Conservation (phyloP, 768 basidiomycete species). For the Lentinula aciculospora region DNA sequence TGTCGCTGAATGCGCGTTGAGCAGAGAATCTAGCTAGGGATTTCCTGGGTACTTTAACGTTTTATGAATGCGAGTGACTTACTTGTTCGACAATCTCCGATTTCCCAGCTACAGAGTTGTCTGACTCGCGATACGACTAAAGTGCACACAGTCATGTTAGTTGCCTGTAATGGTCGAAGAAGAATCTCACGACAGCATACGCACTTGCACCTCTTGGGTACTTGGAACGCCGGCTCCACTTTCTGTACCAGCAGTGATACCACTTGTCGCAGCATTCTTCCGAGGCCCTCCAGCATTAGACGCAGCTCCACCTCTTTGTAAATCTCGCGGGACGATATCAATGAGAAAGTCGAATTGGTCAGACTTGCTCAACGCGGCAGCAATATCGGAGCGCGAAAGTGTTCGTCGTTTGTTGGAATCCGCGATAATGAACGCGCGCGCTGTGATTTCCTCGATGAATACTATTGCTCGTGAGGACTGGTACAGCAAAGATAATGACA, state of each 20-base stretch:
- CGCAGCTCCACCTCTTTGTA: constrained; percentile 33
- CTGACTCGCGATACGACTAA: not conserved
- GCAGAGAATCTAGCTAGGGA: not conserved
- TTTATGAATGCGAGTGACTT: not conserved
- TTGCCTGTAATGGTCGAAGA: not conserved
- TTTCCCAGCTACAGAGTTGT: not conserved
- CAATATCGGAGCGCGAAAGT: constrained; percentile 88
- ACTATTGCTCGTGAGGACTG: constrained; percentile 38
- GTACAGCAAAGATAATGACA: not conserved
- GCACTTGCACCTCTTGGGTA: constrained; percentile 2
- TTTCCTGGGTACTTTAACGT: not conserved
- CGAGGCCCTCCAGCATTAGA: constrained; percentile 9
- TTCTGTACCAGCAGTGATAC: not conserved
- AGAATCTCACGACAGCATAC: not conserved
- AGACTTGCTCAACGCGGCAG: constrained; percentile 84
- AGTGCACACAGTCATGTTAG: not conserved
- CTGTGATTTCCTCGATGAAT: constrained; percentile 96
- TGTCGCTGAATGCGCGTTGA: constrained; percentile 2
- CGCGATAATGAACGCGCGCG: constrained; percentile 91
- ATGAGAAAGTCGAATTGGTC: constrained; percentile 98
- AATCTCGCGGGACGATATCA: constrained; percentile 90
- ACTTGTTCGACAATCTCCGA: constrained; percentile 5
- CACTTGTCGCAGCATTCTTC: constrained; percentile 15
- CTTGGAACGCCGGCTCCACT: not conserved
- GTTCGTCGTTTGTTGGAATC: constrained; percentile 97